Evolutionary conservation across 192 early-diverging fungal species (phyloP).

Genomic region (Podila verticillata): DNA sequence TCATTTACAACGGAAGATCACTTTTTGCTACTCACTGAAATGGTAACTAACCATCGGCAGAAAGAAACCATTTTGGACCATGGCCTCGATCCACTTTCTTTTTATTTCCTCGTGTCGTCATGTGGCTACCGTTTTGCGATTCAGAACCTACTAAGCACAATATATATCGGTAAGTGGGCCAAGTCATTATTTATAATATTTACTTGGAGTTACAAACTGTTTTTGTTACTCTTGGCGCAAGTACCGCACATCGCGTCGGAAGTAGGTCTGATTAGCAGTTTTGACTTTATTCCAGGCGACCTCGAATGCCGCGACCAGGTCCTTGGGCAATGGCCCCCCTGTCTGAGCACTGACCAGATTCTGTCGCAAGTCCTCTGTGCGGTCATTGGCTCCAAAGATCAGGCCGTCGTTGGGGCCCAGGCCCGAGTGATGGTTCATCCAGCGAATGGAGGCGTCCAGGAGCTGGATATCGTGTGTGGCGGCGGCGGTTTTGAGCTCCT

Average conservation of each 20-base stretch:
- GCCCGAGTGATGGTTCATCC: constrained; percentile 38
- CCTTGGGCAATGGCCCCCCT: background rate
- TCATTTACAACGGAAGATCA: too few relatives aligned
- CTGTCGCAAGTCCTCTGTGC: background rate
- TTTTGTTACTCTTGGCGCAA: background rate
- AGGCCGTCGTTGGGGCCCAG: constrained; percentile 19
- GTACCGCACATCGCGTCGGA: background rate
- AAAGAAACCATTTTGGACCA: too few relatives aligned
- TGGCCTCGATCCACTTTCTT: too few relatives aligned
- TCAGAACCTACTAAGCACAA: too few relatives aligned
- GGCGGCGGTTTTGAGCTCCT: background rate
- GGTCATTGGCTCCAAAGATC: constrained; percentile 23
- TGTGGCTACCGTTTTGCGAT: too few relatives aligned
- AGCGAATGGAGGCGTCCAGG: constrained; percentile 31
- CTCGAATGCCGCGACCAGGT: background rate
- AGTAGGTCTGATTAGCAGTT: background rate
- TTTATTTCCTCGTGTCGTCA: too few relatives aligned
- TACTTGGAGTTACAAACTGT: too few relatives aligned
- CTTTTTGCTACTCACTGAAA: too few relatives aligned
- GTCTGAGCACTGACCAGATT: background rate
- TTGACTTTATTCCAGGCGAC: background rate
- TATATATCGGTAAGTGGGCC: too few relatives aligned
- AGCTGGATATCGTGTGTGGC: constrained; percentile 3
- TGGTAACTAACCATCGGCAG: too few relatives aligned
- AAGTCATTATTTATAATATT: too few relatives aligned